These are phyloP conservation scores for Cercospora nicotianae DNA, from an alignment of 2,329 filamentous ascomycete genomes.

Conservation along the genomic window DNA sequence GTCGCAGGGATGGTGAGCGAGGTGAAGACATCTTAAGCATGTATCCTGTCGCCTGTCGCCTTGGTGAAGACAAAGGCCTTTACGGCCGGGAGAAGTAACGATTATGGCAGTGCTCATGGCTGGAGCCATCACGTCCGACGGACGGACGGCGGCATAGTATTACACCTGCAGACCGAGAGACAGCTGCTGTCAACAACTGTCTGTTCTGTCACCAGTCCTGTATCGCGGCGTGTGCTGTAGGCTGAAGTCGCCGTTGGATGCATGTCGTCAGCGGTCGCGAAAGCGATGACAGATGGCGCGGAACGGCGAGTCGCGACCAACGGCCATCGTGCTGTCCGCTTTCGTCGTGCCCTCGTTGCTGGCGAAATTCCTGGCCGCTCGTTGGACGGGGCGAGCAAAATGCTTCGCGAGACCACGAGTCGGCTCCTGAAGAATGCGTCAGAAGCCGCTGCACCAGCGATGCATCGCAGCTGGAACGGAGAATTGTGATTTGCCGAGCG, in stretches of 20 bases:
- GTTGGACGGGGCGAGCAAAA: background rate
- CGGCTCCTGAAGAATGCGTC: conserved; percentile 11
- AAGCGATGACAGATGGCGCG: background rate
- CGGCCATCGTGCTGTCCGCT: background rate
- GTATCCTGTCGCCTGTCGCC: too few species aligned
- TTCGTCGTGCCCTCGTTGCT: background rate
- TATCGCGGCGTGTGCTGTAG: background rate
- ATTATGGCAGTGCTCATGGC: background rate
- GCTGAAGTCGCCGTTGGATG: background rate
- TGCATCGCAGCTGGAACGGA: background rate
- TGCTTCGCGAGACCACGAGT: background rate
- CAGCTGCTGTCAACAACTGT: background rate
- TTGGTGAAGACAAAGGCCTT: background rate
- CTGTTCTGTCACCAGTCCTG: background rate
- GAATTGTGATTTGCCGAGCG: conserved; percentile 1
- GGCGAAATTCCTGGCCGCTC: background rate
- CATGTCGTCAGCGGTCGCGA: background rate
- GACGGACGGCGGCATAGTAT: background rate
- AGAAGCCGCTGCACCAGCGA: background rate
- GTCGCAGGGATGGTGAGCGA: too few species aligned
- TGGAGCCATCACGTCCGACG: background rate
- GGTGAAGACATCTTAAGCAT: too few species aligned
- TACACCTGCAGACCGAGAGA: too few species aligned
- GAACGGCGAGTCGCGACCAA: background rate
- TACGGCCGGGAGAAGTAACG: background rate